These are phyloP conservation scores for Mycena leptocephala DNA, from an alignment of 768 basidiomycete species.

Conservation along the genomic window DNA sequence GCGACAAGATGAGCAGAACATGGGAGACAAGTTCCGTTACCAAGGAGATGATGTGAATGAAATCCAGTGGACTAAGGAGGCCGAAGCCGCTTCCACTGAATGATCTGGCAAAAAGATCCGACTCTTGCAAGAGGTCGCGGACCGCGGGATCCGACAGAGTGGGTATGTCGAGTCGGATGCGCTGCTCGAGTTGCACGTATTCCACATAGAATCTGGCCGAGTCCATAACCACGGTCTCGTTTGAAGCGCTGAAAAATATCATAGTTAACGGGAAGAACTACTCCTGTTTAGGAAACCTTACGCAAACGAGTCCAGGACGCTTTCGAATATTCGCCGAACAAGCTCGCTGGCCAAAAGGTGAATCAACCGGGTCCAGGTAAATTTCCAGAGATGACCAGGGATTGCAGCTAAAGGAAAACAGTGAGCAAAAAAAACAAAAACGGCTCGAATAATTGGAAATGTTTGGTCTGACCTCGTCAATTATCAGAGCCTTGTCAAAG, in stretches of 20 bases:
- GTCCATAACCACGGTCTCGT: conserved; percentile 81
- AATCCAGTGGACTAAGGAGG: conserved; percentile 85
- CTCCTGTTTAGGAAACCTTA: conserved; percentile 59
- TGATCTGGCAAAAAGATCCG: conserved; percentile 88
- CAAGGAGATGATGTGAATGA: conserved; percentile 81
- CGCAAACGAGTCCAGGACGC: conserved; percentile 80
- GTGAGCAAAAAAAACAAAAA: conserved; percentile 30
- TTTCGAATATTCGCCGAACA: conserved; percentile 75
- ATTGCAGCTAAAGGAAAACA: conserved; percentile 70
- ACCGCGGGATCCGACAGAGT: conserved; percentile 82
- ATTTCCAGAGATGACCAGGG: conserved; percentile 76
- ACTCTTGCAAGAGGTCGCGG: conserved; percentile 88
- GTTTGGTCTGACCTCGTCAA: conserved; percentile 77
- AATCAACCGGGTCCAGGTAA: conserved; percentile 78
- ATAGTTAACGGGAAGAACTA: conserved; percentile 30
- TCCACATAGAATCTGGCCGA: conserved; percentile 85
- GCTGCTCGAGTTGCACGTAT: conserved; percentile 84
- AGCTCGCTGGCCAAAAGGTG: conserved; percentile 76
- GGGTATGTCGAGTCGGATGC: conserved; percentile 84
- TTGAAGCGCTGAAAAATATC: conserved; percentile 70
- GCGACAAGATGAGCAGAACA: conserved; percentile 75
- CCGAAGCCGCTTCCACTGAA: conserved; percentile 87
- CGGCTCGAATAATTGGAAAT: no score
- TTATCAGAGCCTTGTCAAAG: conserved; percentile 73
- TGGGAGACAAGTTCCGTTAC: conserved; percentile 83